Percentiles rank a stretch among this genome's conserved stretches.
Evolutionary conservation across 2,329 filamentous ascomycete genomes (phyloP).

Genomic region (Meredithiella fracta): DNA sequence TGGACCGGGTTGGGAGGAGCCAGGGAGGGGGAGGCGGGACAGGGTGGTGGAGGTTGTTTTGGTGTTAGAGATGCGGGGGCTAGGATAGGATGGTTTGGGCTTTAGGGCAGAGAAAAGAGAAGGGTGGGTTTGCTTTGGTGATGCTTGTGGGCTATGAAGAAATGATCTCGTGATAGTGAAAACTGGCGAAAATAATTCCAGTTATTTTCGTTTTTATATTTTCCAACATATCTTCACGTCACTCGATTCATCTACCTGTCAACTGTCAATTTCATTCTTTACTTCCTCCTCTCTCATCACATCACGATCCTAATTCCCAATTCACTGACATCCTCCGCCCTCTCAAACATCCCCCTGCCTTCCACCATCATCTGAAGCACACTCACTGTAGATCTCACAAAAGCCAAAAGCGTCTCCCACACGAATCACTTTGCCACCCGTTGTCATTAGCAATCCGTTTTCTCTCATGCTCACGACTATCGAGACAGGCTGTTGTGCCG

Average conservation of each 20-base stretch:
- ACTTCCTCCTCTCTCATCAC: neutral
- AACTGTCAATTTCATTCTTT: neutral
- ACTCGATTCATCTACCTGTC: neutral
- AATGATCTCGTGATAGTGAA: too few species aligned
- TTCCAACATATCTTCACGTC: neutral
- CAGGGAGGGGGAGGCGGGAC: neutral
- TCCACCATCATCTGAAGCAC: neutral
- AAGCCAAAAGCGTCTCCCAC: neutral
- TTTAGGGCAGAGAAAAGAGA: too few species aligned
- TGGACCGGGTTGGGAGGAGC: neutral
- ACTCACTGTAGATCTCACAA: neutral
- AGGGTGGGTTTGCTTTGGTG: neutral
- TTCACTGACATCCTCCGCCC: neutral
- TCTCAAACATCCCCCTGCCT: constrained; percentile 1
- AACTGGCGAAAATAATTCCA: too few species aligned
- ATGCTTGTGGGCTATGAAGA: too few species aligned
- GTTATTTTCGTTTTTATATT: too few species aligned
- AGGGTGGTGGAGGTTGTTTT: neutral
- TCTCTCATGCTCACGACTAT: too few species aligned
- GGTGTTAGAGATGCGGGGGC: too few species aligned
- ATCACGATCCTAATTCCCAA: neutral
- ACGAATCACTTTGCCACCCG: too few species aligned
- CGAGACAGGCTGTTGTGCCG: neutral
- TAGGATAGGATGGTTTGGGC: neutral
- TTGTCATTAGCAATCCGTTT: too few species aligned